phyloP scores from a whole-genome alignment of 257 asterid species.

The Penstemon newberryi region DNA sequence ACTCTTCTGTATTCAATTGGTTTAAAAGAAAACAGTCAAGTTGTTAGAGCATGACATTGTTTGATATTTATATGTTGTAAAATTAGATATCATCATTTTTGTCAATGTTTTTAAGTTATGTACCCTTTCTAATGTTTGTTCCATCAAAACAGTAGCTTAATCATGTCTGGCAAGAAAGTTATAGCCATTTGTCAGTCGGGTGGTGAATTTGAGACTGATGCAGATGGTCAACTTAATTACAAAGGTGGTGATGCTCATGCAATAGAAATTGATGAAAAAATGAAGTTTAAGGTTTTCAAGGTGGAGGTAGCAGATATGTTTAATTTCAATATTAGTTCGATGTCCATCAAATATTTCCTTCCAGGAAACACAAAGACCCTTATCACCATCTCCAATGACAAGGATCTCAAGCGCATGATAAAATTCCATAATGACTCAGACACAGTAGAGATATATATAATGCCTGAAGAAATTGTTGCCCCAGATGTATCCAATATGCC shows the following conservation, averaged over 20 bases:
- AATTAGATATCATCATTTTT: slow-evolving; percentile 6
- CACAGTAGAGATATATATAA: slow-evolving; percentile 72
- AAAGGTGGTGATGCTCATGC: slow-evolving; percentile 99
- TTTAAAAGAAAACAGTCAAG: not conserved
- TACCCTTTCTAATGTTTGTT: slow-evolving; percentile 24
- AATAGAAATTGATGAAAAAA: slow-evolving; percentile 79
- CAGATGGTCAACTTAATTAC: slow-evolving; percentile 69
- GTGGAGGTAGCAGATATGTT: slow-evolving; percentile 93
- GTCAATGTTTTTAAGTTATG: slow-evolving; percentile 5
- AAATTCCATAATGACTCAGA: slow-evolving; percentile 67
- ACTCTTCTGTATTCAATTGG: not conserved
- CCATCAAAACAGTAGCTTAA: slow-evolving; percentile 33
- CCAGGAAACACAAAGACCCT: slow-evolving; percentile 95
- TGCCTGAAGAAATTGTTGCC: slow-evolving; percentile 68
- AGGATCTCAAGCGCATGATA: slow-evolving; percentile 88
- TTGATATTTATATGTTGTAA: not conserved
- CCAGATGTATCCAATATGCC: slow-evolving; percentile 84
- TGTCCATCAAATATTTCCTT: slow-evolving; percentile 79
- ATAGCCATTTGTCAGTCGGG: slow-evolving; percentile 96
- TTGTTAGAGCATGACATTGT: not conserved
- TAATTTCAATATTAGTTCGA: slow-evolving; percentile 49
- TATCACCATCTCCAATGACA: slow-evolving; percentile 87
- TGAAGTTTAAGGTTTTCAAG: slow-evolving; percentile 78
- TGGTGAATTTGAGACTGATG: slow-evolving; percentile 82
- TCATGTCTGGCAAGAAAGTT: slow-evolving; percentile 72